A percentile compares a stretch with the other conserved stretches of the same genome.
These are phyloP conservation scores for Thraustochytrium sp. DNA, from an alignment of 352 stramenopile species.

Conservation along the genomic window DNA sequence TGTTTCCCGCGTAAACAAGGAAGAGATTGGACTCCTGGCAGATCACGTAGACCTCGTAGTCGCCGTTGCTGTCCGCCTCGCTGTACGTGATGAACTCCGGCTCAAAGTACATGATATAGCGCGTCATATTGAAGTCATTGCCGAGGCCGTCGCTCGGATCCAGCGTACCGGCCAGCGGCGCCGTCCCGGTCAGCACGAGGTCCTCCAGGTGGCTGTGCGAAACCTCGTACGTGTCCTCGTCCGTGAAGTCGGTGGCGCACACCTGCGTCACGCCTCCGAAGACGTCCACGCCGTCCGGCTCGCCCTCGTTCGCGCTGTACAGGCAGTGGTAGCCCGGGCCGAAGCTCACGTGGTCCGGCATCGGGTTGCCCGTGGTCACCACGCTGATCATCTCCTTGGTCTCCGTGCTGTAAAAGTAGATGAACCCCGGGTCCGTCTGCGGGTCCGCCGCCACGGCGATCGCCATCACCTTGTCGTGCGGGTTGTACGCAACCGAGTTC, in stretches of 20 bases:
- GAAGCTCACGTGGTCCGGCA: constrained; percentile 32
- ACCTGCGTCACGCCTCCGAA: constrained; percentile 35
- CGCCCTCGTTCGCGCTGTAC: constrained; percentile 32
- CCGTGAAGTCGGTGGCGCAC: background rate
- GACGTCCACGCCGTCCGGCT: background rate
- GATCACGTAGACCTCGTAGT: constrained; percentile 39
- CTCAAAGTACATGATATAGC: background rate
- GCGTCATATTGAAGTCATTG: background rate
- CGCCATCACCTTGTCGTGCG: background rate
- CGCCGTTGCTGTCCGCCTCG: background rate
- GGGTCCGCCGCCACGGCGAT: background rate
- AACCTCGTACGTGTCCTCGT: background rate
- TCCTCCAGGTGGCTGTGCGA: background rate
- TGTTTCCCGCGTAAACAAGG: constrained; percentile 28
- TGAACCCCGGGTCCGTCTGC: background rate
- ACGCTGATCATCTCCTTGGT: background rate
- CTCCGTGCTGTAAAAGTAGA: background rate
- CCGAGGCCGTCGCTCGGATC: background rate
- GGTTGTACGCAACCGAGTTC: constrained; percentile 33
- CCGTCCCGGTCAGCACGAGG: background rate
- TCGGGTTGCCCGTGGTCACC: constrained; percentile 19
- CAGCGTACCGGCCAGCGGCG: background rate
- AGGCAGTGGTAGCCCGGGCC: background rate
- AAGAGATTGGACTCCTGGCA: constrained; percentile 27
- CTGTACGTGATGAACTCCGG: constrained; percentile 38